These are phyloP conservation scores for Thalia dealbata DNA, from an alignment of 176 grass and related monocot species.

Conservation along the genomic window DNA sequence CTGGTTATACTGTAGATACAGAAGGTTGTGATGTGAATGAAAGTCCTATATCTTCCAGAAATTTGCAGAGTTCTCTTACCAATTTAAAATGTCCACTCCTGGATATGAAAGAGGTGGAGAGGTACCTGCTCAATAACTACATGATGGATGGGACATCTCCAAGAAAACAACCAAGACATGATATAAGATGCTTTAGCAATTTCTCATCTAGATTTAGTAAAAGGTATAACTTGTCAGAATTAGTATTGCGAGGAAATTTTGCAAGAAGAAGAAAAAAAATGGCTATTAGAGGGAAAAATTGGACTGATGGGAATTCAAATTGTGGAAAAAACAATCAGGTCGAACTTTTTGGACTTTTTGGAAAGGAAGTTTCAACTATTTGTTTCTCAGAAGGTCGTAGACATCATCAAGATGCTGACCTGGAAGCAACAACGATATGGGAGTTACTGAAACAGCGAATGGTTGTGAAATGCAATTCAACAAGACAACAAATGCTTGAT, in stretches of 20 bases:
- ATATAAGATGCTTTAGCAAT: constrained; percentile 79
- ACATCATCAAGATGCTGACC: constrained; percentile 45
- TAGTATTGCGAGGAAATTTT: constrained; percentile 61
- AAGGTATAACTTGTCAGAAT: constrained; percentile 40
- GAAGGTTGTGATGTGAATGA: constrained; percentile 22
- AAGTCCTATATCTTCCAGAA: constrained; percentile 39
- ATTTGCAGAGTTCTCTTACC: constrained; percentile 40
- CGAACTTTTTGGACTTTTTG: constrained; percentile 64
- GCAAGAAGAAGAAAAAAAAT: constrained; percentile 45
- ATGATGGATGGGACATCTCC: constrained; percentile 33
- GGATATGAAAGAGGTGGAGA: constrained; percentile 33
- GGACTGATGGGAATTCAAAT: constrained; percentile 51
- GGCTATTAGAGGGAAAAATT: constrained; percentile 49
- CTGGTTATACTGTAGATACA: constrained; percentile 10
- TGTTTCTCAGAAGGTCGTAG: constrained; percentile 40
- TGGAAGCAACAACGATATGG: constrained; percentile 74
- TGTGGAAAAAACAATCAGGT: constrained; percentile 47
- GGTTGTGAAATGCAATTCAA: constrained; percentile 38
- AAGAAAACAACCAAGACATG: constrained; percentile 34
- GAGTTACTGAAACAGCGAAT: constrained; percentile 56
- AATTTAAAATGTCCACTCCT: constrained; percentile 51
- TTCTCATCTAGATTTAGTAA: constrained; percentile 70
- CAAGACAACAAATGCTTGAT: constrained; percentile 79
- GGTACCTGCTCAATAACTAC: constrained; percentile 27
- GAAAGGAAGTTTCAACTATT: constrained; percentile 66